Percentiles rank a stretch among this genome's conserved stretches.
Evolutionary conservation across 352 stramenopile genomes (phyloP).

Genomic region (Globisporangium middletonii): DNA sequence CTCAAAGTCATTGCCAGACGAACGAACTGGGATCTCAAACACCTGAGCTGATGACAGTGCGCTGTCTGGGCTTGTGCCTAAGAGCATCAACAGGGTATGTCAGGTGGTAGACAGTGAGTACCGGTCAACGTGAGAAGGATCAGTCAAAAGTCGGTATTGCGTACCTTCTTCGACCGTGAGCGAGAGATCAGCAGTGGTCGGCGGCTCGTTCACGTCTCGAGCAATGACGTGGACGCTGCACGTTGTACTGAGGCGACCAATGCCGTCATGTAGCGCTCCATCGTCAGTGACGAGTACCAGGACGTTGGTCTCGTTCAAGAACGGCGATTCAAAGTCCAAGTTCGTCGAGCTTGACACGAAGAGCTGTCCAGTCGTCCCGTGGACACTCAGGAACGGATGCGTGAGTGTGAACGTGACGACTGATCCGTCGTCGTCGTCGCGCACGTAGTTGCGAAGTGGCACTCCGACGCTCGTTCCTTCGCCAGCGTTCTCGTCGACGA

Average conservation of each 20-base stretch:
- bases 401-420: constrained; percentile 19
- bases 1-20: constrained; percentile 3
- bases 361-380: constrained; percentile 20
- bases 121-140: background rate
- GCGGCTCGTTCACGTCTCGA: constrained; percentile 18
- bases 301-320: constrained; percentile 5
- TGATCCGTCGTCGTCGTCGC: constrained; percentile 20
- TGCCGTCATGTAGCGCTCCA: constrained; percentile 21
- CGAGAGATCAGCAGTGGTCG: constrained; percentile 4
- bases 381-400: constrained; percentile 20
- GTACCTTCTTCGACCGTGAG: constrained; percentile 8
- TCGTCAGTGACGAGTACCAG: constrained; percentile 24
- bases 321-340: constrained; percentile 10
- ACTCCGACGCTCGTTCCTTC: constrained; percentile 5
- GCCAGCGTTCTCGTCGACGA: constrained; percentile 3
- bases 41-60: background rate
- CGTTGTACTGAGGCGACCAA: constrained; percentile 18
- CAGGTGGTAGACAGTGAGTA: background rate
- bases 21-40: constrained; percentile 3
- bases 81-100: too few relatives aligned
- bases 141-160: background rate
- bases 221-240: constrained; percentile 18
- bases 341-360: constrained; percentile 18
- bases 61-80: background rate
- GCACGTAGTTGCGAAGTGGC: constrained; percentile 6